Conservation (phyloP, 2,329 filamentous ascomycete species). For the Proliferodiscus dingleyae region DNA sequence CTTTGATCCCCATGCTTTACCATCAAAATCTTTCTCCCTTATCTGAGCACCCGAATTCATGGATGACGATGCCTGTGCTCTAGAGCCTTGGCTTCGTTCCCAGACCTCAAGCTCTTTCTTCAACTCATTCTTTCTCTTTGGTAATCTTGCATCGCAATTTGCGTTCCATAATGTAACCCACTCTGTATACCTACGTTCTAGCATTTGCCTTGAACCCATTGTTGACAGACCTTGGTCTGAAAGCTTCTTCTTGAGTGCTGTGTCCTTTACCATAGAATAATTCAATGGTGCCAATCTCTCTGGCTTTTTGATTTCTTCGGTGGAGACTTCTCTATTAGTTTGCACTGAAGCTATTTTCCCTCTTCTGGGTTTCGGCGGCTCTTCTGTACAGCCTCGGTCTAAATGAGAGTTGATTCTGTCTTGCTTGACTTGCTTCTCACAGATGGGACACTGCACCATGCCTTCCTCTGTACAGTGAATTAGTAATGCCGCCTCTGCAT, state of each 20-base stretch:
- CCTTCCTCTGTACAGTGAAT: conserved; percentile 39
- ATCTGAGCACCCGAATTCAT: conserved; percentile 47
- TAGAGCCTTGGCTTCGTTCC: conserved; percentile 76
- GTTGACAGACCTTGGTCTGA: conserved; percentile 72
- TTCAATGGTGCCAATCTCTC: conserved; percentile 66
- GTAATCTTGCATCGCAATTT: conserved; percentile 80
- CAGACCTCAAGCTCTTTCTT: conserved; percentile 76
- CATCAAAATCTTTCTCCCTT: conserved; percentile 86
- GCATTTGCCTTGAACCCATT: conserved; percentile 59
- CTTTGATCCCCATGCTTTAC: conserved; percentile 65
- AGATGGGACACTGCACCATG: conserved; percentile 79
- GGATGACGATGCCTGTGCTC: conserved; percentile 40
- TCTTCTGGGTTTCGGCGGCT: conserved; percentile 6
- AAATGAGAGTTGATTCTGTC: conserved; percentile 75
- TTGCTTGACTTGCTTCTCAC: conserved; percentile 69
- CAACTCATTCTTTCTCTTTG: conserved; percentile 66
- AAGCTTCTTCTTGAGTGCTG: conserved; percentile 73
- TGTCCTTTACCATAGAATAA: conserved; percentile 82
- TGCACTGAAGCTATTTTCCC: conserved; percentile 1
- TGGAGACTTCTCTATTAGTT: conserved; percentile 10
- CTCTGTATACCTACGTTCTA: conserved; percentile 80
- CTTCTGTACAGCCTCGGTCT: conserved; percentile 44
- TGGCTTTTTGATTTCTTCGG: conserved; percentile 22
- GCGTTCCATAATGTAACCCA: conserved; percentile 97
- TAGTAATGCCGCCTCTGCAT: not conserved